Evolutionary conservation across 148 eudicot species (phyloP).

Genomic region (Agrostemma githago): DNA sequence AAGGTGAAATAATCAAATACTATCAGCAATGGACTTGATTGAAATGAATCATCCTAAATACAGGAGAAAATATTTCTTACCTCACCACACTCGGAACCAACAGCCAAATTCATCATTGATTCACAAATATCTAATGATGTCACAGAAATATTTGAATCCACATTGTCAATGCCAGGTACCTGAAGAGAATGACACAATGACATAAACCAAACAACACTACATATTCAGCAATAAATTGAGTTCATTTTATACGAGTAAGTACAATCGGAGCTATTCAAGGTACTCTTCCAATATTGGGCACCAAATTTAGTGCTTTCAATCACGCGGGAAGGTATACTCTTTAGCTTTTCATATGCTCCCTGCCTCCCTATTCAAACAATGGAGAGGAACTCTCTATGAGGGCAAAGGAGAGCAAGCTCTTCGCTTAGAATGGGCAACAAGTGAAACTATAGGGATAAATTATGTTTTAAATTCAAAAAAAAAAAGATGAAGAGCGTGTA

Average conservation of each 20-base stretch:
- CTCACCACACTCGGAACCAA: conserved; percentile 63
- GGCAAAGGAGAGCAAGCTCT: background rate
- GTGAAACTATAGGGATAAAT: background rate
- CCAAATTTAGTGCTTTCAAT: background rate
- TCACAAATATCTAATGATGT: conserved; percentile 51
- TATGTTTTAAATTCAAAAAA: no score
- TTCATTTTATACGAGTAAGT: background rate
- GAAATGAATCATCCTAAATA: background rate
- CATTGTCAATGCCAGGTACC: conserved; percentile 43
- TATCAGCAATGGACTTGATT: background rate
- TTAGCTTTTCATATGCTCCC: background rate
- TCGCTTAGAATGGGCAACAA: background rate
- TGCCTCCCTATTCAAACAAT: background rate
- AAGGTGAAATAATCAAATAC: conserved; percentile 19
- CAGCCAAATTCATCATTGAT: conserved; percentile 51
- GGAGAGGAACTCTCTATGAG: background rate
- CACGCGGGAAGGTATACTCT: background rate
- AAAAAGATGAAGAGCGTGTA: background rate
- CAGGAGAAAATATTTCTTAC: conserved; percentile 35
- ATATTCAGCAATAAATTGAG: background rate
- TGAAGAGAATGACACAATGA: conserved; percentile 25
- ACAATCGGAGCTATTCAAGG: background rate
- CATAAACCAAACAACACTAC: conserved; percentile 2
- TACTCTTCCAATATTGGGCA: background rate
- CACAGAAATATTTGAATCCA: conserved; percentile 45